Evolutionary conservation across 2,329 filamentous ascomycete species (phyloP).

Genomic region (Fusarium pseudonygamai): DNA sequence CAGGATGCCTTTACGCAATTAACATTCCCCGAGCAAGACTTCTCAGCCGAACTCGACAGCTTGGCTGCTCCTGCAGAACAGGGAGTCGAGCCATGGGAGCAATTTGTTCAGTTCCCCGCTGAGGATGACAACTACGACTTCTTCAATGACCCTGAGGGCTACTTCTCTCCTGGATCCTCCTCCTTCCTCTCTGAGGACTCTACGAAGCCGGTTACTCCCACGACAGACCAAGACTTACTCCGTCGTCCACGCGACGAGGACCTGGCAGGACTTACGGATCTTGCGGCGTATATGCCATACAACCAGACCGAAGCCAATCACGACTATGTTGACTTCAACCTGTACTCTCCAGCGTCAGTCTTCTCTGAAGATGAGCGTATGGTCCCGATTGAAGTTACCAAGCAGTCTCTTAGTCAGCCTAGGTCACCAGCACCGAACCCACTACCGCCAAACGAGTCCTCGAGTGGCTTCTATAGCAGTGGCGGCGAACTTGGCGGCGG

Average conservation of each 20-base stretch:
- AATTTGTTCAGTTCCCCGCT: constrained; percentile 57
- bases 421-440: constrained; percentile 21
- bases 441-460: constrained; percentile 20
- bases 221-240: constrained; percentile 36
- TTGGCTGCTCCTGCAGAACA: constrained; percentile 21
- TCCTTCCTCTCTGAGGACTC: constrained; percentile 42
- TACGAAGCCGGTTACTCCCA: constrained; percentile 42
- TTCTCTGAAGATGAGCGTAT: constrained; percentile 60
- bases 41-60: constrained; percentile 37
- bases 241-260: not conserved
- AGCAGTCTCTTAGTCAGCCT: constrained; percentile 30
- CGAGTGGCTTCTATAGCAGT: constrained; percentile 2
- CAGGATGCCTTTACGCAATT: constrained; percentile 21
- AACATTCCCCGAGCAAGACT: constrained; percentile 31
- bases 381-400: constrained; percentile 43
- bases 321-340: constrained; percentile 65
- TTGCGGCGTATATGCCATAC: constrained; percentile 35
- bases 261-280: constrained; percentile 8
- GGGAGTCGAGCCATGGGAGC: constrained; percentile 52
- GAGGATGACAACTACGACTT: constrained; percentile 55
- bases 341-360: constrained; percentile 61
- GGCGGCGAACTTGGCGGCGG: constrained; percentile 1
- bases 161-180: constrained; percentile 52
- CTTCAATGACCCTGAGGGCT: constrained; percentile 54
- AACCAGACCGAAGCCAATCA: constrained; percentile 34